Evolutionary conservation across 2,329 filamentous ascomycete genomes (phyloP).

Genomic region (Dactylella cylindrospora): DNA sequence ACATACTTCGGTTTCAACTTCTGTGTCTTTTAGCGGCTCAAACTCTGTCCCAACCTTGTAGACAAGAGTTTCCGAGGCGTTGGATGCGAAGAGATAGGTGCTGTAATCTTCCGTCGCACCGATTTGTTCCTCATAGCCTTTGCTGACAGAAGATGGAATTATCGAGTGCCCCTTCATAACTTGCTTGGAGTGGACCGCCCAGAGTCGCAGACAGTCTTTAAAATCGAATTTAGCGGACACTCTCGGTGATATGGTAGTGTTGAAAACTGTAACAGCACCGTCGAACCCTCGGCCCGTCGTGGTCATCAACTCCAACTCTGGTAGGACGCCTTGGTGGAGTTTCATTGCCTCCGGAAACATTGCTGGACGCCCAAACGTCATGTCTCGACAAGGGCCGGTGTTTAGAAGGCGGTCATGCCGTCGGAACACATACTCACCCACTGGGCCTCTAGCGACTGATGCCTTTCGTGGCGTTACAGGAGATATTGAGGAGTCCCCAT

Average conservation of each 20-base stretch:
- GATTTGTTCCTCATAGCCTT: conserved; percentile 45
- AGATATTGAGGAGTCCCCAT: conserved; percentile 60
- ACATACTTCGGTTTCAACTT: conserved; percentile 81
- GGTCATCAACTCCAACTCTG: conserved; percentile 63
- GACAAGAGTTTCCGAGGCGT: conserved; percentile 53
- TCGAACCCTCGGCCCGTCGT: conserved; percentile 65
- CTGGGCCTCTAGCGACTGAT: conserved; percentile 53
- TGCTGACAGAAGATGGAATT: conserved; percentile 45
- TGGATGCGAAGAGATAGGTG: conserved; percentile 80
- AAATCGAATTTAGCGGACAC: conserved; percentile 71
- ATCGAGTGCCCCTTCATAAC: conserved; percentile 53
- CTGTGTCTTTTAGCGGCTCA: conserved; percentile 74
- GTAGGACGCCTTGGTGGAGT: conserved; percentile 58
- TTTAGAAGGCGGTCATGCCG: conserved; percentile 75
- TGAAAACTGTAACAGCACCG: conserved; percentile 73
- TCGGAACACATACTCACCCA: conserved; percentile 70
- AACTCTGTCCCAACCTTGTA: conserved; percentile 69
- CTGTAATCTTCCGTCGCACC: conserved; percentile 65
- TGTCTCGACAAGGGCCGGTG: conserved; percentile 74
- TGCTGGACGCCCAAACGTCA: conserved; percentile 66
- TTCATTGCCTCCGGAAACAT: conserved; percentile 54
- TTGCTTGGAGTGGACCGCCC: conserved; percentile 74
- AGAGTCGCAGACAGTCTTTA: conserved; percentile 72
- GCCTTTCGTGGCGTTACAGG: conserved; percentile 53
- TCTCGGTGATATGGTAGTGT: conserved; percentile 73